Base-by-base conservation (phyloP, 2,329 filamentous ascomycete genomes). In the Pseudocercospora macadamiae region DNA sequence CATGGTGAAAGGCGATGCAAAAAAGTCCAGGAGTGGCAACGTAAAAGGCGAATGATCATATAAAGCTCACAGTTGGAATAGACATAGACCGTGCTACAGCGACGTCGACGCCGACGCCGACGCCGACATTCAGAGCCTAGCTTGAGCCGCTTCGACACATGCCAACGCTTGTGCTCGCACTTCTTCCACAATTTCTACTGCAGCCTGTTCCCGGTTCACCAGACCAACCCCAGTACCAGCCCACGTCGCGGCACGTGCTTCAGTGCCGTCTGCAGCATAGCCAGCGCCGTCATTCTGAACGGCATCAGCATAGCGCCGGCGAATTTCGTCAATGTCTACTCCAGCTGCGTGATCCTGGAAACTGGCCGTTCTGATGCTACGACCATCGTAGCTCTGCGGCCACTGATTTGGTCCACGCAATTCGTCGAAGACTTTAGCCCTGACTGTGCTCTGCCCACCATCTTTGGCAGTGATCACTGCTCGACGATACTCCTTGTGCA, bases 221-320 rank as follows among this genome's bases (percentile, higher is more conserved):
- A 88, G 71, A 0, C 86, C 86, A 16, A 88, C 80, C 0, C 79
- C 58, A 34, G 58, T 61, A 21, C 57, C 86, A 4, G 83, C 85
- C 76, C 86, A 88, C 9, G 83, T 83, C 4, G 83, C 85, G 75
- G 86, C 76, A 63, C 85, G 78, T 2, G 80, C 83, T 19, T 78
- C 69, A 0, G 72, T 73, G 16, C 82, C 83, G 45, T 66, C 60
- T 1, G 48, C 55, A 77, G 81, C 65, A 39, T 59, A 81, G 51
- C 82, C 76, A 21, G 70, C 70, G 70, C 83, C 80, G 2, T 79
- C 81, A 51, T 70, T 75, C 61, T 76, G 72, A 66, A 80, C 66
- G 26, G 83, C 84, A 62, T 79, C 72, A 16, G 76, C 68, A 71
- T 80, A 79, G 51, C 76, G 57, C 56, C 64, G 73, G 59, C 73